Conservation (phyloP, 2,329 filamentous ascomycete species). For the Bretziella fagacearum region DNA sequence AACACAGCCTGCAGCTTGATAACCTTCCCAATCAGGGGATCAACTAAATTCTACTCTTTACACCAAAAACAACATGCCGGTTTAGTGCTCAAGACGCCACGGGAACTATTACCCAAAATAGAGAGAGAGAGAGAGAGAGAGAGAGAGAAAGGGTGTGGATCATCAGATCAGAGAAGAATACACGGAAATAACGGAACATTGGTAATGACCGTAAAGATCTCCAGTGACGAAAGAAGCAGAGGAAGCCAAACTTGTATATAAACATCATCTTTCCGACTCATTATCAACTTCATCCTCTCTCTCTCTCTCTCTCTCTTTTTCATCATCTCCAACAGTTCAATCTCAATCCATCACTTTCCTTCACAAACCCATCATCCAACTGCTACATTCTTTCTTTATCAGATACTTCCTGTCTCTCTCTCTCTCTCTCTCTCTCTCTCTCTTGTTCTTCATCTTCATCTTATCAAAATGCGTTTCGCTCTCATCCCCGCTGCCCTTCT, state of each 20-base stretch:
- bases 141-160: too few species aligned
- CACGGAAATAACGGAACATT: neutral
- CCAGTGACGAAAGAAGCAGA: too few species aligned
- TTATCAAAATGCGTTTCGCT: conserved; percentile 12
- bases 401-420: neutral
- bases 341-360: too few species aligned
- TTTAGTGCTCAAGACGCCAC: neutral
- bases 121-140: too few species aligned
- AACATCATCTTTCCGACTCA: neutral
- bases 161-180: neutral
- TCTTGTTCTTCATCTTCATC: neutral
- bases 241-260: neutral
- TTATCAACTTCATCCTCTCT: neutral
- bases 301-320: neutral
- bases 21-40: too few species aligned
- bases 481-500: conserved; percentile 18
- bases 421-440: neutral
- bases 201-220: neutral
- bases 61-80: too few species aligned
- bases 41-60: too few species aligned
- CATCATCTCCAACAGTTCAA: conserved; percentile 1
- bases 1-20: too few species aligned
- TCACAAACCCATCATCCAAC: neutral
- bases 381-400: conserved; percentile 1
- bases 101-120: neutral